phyloP scores from a whole-genome alignment of 306 rosid species.

The Citrullus amarus region DNA sequence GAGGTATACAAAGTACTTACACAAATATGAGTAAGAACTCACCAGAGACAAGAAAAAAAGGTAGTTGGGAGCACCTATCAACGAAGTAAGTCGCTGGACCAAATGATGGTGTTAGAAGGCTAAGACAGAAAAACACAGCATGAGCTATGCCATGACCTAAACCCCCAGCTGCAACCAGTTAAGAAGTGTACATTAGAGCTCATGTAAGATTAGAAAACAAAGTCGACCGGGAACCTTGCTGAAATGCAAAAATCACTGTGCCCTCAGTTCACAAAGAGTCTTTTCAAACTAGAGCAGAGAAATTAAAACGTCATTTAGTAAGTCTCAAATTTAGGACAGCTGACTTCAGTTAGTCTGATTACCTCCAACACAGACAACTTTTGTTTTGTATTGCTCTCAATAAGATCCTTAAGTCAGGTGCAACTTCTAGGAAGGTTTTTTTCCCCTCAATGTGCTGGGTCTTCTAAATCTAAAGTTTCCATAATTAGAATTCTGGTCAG shows the following conservation, averaged over 20 bases:
- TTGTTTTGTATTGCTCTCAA: background rate
- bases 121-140: constrained; percentile 95
- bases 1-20: background rate
- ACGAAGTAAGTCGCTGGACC: constrained; percentile 83
- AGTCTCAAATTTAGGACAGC: background rate
- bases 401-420: background rate
- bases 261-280: background rate
- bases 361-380: background rate
- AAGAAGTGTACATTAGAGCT: constrained; percentile 7
- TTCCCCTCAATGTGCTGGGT: background rate
- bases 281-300: background rate
- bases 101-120: constrained; percentile 88
- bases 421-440: background rate
- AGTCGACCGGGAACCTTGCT: background rate
- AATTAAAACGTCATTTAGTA: background rate
- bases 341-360: background rate
- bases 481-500: background rate
- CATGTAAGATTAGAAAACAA: background rate
- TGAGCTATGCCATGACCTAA: constrained; percentile 93
- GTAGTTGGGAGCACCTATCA: constrained; percentile 63
- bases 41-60: constrained; percentile 92
- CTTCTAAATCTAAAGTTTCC: background rate
- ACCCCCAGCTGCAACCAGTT: constrained; percentile 71
- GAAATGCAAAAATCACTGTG: background rate
- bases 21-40: constrained; percentile 11